Evolutionary conservation across 257 asterid genomes (phyloP), one percentile per base, ranked within the genome.

Genomic region (Verbena officinalis): DNA sequence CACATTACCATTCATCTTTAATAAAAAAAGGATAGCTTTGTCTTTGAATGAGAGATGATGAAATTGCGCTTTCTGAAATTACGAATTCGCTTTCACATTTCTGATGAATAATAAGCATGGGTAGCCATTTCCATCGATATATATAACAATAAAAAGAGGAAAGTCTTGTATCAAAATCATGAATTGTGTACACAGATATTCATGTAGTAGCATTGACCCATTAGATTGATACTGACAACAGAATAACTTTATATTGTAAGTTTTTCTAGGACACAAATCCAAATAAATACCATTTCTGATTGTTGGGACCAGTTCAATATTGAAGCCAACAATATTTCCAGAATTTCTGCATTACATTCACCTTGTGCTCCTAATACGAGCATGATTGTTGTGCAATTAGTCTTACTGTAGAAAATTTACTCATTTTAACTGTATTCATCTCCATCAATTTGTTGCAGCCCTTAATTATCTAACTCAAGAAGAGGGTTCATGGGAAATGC

Each of bases 41-140:
- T 55, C 62, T 83, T 81, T 80, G 81, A 80, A 87, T 84, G 83
- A 68, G 86, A 84, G 86, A 71, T 83, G 87, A 85, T 89, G 95
- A 77, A 84, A 75, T 81, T 75, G 82, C 84, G 80, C 87, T 84
- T 86, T 85, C 75, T 71, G 75, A 81, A 84, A 78, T 81, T 79
- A 71, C 80, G 83, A 73, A 77, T 77, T 86, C 77, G 65, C 71
- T 51, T 62, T 75, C 74, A 62, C 77, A 70, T 64, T 48, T 73
- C 40, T 36, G 40, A 36, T 36, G 4, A 36, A 36, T 36, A 9
- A 36, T 55, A 55, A 27, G 59, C 72, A 70, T 74, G 68, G 65
- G 38, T 68, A 51, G 33, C 30, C 50, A 52, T 68, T 58, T 36
- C 55, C 43, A 46, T 66, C 56, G 59, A 36, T 40, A 63, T 59